These are phyloP conservation scores for Delitschia confertaspora DNA, from an alignment of 495 filamentous ascomycete genomes.

Conservation along the genomic window DNA sequence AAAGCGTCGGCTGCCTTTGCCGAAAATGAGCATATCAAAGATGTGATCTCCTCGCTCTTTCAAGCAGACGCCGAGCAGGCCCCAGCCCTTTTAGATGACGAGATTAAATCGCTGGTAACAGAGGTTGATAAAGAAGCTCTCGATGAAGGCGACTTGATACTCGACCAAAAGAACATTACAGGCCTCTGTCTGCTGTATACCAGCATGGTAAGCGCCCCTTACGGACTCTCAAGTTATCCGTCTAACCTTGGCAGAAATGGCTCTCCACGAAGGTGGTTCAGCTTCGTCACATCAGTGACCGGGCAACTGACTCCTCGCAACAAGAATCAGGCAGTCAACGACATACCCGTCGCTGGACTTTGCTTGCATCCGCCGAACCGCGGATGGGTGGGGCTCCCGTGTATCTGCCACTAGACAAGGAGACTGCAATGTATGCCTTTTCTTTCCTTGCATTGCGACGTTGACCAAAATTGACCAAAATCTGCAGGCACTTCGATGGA, in stretches of 20 bases:
- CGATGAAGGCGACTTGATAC: constrained; percentile 72
- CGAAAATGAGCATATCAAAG: constrained; percentile 57
- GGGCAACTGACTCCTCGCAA: constrained; percentile 37
- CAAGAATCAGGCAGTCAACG: constrained; percentile 37
- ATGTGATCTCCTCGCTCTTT: constrained; percentile 57
- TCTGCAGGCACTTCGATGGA: constrained; percentile 65
- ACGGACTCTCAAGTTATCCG: not conserved
- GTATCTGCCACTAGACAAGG: constrained; percentile 80
- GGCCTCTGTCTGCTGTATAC: constrained; percentile 82
- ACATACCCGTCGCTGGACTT: constrained; percentile 65
- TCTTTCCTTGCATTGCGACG: not conserved
- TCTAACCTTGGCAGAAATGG: constrained; percentile 58
- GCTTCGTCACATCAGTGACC: constrained; percentile 60
- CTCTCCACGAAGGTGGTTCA: constrained; percentile 68
- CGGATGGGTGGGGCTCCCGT: constrained; percentile 52
- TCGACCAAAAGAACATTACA: constrained; percentile 75
- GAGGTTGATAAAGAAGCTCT: constrained; percentile 55
- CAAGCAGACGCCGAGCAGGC: constrained; percentile 30
- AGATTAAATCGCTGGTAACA: constrained; percentile 57
- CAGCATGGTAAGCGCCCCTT: constrained; percentile 57
- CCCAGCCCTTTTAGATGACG: constrained; percentile 39
- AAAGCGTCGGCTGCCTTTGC: constrained; percentile 67
- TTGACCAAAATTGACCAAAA: constrained; percentile 3
- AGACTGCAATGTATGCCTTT: constrained; percentile 59
- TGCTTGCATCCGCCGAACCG: constrained; percentile 53